Percentiles rank a stretch among this genome's conserved stretches.
Conservation (phyloP, 2,329 filamentous ascomycete genomes). For the Colletotrichum brevisporum region DNA sequence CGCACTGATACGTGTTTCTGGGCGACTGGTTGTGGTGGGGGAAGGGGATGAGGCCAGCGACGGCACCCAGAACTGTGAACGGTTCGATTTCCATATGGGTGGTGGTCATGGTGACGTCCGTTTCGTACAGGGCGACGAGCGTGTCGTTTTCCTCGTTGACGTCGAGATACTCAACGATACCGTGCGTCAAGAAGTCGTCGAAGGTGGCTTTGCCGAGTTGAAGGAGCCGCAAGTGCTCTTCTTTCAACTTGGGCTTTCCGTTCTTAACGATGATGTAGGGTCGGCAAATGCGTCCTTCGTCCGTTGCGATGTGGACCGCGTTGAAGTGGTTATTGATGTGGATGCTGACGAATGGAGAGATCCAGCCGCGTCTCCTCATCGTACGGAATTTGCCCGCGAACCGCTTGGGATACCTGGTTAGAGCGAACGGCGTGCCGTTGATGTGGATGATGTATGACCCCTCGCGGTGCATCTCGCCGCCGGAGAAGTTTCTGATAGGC, state of each 20-base stretch:
- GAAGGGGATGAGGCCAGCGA: conserved; percentile 96
- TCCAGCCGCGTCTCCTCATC: conserved; percentile 88
- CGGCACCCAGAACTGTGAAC: conserved; percentile 95
- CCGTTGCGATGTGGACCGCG: conserved; percentile 94
- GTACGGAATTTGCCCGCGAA: conserved; percentile 90
- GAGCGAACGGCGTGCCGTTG: conserved; percentile 93
- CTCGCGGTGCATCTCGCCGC: conserved; percentile 86
- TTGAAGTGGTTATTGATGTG: conserved; percentile 95
- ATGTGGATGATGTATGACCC: conserved; percentile 93
- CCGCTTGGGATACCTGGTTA: conserved; percentile 87
- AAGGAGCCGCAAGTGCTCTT: conserved; percentile 83
- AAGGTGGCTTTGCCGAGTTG: conserved; percentile 89
- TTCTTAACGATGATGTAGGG: conserved; percentile 97
- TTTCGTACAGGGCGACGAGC: conserved; percentile 90
- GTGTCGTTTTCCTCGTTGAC: conserved; percentile 99
- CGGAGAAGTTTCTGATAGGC: conserved; percentile 77
- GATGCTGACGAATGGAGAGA: conserved; percentile 97
- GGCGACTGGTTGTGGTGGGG: conserved; percentile 99
- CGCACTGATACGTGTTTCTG: conserved; percentile 98
- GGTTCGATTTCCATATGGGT: conserved; percentile 98
- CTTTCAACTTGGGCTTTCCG: conserved; percentile 83
- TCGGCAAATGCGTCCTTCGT: conserved; percentile 96
- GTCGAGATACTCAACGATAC: conserved; percentile 95
- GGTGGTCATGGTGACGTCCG: conserved; percentile 84
- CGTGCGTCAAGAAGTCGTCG: conserved; percentile 91